These are phyloP conservation scores for Starmerella tilneyi DNA, from an alignment of 805 yeast species.

Conservation along the genomic window DNA sequence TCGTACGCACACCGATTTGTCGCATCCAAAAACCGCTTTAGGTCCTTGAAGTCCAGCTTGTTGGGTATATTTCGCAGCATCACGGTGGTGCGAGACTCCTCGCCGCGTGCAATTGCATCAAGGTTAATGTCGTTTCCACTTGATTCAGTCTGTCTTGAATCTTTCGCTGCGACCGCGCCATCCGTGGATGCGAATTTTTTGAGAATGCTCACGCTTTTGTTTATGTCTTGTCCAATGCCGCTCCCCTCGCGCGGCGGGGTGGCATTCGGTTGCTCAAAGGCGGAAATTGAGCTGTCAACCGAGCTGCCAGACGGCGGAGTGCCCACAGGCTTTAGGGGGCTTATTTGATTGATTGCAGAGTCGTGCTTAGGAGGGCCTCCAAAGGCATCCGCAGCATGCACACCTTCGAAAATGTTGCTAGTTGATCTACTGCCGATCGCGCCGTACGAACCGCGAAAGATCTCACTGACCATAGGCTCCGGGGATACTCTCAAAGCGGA, in stretches of 20 bases:
- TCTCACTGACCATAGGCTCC: not conserved
- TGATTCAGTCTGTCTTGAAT: not conserved
- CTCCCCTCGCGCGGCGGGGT: no score
- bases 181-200: not conserved
- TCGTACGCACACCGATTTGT: slow-evolving; percentile 36
- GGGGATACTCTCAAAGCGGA: no score
- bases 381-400: not conserved
- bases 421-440: not conserved
- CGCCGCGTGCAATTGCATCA: slow-evolving; percentile 34
- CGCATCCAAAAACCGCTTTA: slow-evolving; percentile 39
- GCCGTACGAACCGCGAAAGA: not conserved
- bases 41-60: slow-evolving; percentile 38
- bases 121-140: slow-evolving; percentile 28
- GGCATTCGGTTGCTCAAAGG: no score
- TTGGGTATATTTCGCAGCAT: slow-evolving; percentile 50
- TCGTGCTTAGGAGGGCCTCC: not conserved
- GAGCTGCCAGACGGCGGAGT: no score
- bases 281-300: no score
- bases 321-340: no score
- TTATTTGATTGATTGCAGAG: no score
- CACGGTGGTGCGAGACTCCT: slow-evolving; percentile 40
- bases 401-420: not conserved
- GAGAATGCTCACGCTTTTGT: not conserved
- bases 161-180: not conserved
- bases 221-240: not conserved